Base-by-base conservation (phyloP, 768 basidiomycete genomes). In the Pleurotus tuber-regium region DNA sequence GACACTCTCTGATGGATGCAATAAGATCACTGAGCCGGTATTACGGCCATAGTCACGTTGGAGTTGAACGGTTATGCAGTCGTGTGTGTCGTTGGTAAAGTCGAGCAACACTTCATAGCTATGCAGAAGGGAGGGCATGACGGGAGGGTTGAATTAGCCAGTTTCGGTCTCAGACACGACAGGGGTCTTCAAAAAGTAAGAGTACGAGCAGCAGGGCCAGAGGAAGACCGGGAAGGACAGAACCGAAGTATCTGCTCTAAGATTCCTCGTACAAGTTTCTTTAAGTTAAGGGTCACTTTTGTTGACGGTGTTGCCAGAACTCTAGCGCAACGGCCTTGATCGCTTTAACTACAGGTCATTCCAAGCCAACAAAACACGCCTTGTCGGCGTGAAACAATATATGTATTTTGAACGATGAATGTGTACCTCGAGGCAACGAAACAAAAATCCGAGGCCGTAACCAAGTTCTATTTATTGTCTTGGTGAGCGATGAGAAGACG, bases 51-150 rank as follows among this genome's bases (percentile, higher is more conserved):
- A 87, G 66, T 87, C 79, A 29, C 78, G 75, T 53, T 84, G 67
- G 25, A 84, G 74, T 62, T 87, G 84, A 30, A 87, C 70, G 36
- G 84, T 80, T 53, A 82, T 77, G 49, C 71, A 76, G 61, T 84
- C 81, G 58, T 72, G 78, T 12, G 83, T 85, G 59, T 87, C 86
- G 64, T 87, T 88, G 43, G 77, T 78, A 64, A 88, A 77, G 63
- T 83, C 82, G 63, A 87, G 79, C 50, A 80, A 72, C 62, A 87
- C 76, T 60, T 86, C 85, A 69, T 84, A 86, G 54, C 61, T 64
- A 64, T 83, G 76, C 11, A 80, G 71, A 58, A 74, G 68, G 24
- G 75, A 77, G 53, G 86, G 86, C 86, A 87, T 87, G 58, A 57
- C 53, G 51, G 49, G 48, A 51, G 54, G 50, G 24, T 51, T 28